Percentiles rank a stretch among this genome's conserved stretches.
Conservation (phyloP, 257 asterid species). For the Schizonepeta tenuifolia region DNA sequence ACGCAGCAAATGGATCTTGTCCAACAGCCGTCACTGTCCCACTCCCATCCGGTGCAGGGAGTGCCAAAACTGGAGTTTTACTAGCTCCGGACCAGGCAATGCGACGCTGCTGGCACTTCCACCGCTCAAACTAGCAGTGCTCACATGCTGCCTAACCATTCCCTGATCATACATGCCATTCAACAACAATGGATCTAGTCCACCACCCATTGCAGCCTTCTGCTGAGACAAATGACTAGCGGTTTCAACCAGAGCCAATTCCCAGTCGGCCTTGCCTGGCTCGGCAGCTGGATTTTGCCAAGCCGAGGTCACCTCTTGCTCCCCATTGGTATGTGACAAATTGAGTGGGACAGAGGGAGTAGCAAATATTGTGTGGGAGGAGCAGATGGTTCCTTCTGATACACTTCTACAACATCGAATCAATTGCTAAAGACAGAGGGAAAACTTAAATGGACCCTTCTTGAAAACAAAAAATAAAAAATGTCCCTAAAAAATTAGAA, state of each 20-base stretch:
- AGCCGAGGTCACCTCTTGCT: conserved; percentile 67
- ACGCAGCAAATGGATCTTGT: conserved; percentile 81
- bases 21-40: conserved; percentile 69
- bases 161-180: conserved; percentile 92
- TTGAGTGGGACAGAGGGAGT: too few species aligned
- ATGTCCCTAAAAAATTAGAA: too few species aligned
- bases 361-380: too few species aligned
- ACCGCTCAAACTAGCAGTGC: conserved; percentile 53
- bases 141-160: conserved; percentile 66
- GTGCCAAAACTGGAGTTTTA: conserved; percentile 68
- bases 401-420: too few species aligned
- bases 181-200: conserved; percentile 70
- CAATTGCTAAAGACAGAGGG: too few species aligned
- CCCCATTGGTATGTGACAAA: conserved; percentile 54
- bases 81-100: conserved; percentile 60
- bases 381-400: too few species aligned
- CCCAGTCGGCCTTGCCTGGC: conserved; percentile 87
- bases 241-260: conserved; percentile 76
- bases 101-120: conserved; percentile 89
- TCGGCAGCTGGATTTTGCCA: conserved; percentile 95
- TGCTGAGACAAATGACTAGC: conserved; percentile 73
- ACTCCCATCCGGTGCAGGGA: conserved; percentile 85
- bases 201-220: conserved; percentile 79
- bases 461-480: too few species aligned
- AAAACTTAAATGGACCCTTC: too few species aligned